Conservation (phyloP, 768 basidiomycete genomes). For the Asterophora parasitica region DNA sequence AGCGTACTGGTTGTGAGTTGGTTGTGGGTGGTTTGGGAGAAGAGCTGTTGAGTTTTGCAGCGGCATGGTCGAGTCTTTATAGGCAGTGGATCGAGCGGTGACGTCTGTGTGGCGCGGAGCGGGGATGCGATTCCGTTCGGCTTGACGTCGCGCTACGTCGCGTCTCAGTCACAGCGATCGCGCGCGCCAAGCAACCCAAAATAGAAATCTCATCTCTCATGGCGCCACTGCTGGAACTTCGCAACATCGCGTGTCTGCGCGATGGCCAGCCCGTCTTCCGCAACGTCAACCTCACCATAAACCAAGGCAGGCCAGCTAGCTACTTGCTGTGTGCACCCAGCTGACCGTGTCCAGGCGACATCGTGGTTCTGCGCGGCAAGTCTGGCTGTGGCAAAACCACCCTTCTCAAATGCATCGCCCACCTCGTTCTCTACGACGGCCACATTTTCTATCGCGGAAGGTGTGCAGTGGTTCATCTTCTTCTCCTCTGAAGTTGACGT, state of each 20-base stretch:
- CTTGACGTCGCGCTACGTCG: no score
- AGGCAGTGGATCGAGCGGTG: neutral
- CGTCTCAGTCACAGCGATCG: no score
- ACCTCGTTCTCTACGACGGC: slow-evolving; percentile 69
- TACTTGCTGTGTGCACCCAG: no score
- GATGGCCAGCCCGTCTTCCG: slow-evolving; percentile 50
- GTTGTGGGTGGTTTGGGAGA: no score
- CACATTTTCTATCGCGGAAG: slow-evolving; percentile 61
- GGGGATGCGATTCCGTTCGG: no score
- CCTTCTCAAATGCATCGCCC: slow-evolving; percentile 78
- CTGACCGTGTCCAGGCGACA: slow-evolving; percentile 42
- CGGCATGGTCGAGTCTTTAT: neutral
- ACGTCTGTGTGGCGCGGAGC: no score
- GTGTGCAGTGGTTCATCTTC: slow-evolving; percentile 31
- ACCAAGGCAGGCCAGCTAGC: slow-evolving; percentile 49
- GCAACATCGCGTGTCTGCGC: slow-evolving; percentile 44
- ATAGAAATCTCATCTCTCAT: no score
- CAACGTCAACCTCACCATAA: slow-evolving; percentile 55
- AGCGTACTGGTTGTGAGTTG: neutral
- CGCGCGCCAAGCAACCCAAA: no score
- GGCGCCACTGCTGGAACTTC: slow-evolving; percentile 43
- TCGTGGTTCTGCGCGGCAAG: slow-evolving; percentile 73
- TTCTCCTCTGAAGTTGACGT: neutral
- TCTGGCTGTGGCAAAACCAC: slow-evolving; percentile 82
- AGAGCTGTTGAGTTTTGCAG: no score